Conservation (phyloP, 192 early-diverging fungal genomes). For the Coemansia sp. region DNA sequence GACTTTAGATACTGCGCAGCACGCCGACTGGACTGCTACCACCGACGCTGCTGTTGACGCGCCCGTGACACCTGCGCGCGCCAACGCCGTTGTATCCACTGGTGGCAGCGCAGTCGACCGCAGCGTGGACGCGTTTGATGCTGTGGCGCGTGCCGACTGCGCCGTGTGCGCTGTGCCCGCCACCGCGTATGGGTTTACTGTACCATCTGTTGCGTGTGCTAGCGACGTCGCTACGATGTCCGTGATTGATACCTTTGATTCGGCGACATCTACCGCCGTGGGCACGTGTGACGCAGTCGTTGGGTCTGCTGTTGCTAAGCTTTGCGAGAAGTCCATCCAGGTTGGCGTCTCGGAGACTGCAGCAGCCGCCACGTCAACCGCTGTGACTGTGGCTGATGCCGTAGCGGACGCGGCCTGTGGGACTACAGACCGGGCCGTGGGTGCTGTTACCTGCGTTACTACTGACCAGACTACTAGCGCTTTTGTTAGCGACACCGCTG, state of each 20-base stretch:
- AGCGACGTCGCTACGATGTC: neutral
- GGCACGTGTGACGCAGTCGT: neutral
- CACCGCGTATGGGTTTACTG: neutral
- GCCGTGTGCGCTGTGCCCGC: neutral
- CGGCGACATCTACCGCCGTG: neutral
- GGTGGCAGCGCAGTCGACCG: neutral
- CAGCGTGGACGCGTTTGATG: neutral
- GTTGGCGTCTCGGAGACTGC: slow-evolving; percentile 4
- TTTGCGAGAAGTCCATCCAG: slow-evolving; percentile 1
- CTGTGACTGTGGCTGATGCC: neutral
- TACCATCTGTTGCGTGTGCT: neutral
- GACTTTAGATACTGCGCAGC: slow-evolving; percentile 11
- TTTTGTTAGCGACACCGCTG: neutral
- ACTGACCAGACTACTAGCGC: neutral
- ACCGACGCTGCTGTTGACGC: slow-evolving; percentile 25
- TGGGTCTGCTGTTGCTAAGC: neutral
- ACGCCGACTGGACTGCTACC: slow-evolving; percentile 15
- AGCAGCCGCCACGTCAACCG: neutral
- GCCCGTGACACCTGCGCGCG: neutral
- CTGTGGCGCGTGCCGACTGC: neutral
- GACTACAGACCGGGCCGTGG: neutral
- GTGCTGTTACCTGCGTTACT: neutral
- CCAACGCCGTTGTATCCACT: neutral
- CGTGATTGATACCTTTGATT: neutral
- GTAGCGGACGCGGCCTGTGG: neutral